These are phyloP conservation scores for Plantago lanceolata DNA, from an alignment of 305 asterid species.

Conservation along the genomic window DNA sequence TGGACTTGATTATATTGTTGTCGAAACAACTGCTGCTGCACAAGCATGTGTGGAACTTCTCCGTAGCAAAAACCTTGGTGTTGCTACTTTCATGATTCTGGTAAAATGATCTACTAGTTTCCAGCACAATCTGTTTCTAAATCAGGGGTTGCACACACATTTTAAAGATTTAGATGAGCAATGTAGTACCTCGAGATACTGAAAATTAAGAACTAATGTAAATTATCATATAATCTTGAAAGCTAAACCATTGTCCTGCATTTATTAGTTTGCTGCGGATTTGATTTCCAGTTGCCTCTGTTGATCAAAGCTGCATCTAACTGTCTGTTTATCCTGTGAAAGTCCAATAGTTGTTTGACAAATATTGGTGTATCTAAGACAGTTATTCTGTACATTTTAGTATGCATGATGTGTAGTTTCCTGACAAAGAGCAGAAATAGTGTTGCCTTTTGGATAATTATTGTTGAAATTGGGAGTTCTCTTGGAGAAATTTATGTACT, in stretches of 20 bases:
- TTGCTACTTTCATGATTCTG: conserved; percentile 97
- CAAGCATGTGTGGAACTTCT: conserved; percentile 89
- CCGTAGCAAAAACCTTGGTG: conserved; percentile 79
- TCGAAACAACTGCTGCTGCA: conserved; percentile 76
- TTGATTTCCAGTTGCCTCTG: conserved; percentile 14
- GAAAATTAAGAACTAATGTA: neutral
- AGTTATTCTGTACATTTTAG: neutral
- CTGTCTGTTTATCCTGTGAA: neutral
- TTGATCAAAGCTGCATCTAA: neutral
- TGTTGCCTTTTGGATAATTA: too few species aligned
- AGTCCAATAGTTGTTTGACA: neutral
- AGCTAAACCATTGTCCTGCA: neutral
- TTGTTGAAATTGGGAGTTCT: too few species aligned
- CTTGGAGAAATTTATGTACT: too few species aligned
- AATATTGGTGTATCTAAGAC: neutral
- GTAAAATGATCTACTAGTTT: conserved; percentile 33
- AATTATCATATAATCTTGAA: neutral
- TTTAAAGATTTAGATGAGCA: too few species aligned
- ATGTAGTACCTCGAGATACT: too few species aligned
- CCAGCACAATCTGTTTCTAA: neutral
- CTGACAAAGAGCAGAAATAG: too few species aligned
- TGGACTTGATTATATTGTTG: conserved; percentile 86
- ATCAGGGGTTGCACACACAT: neutral
- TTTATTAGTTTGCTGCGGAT: conserved; percentile 7
- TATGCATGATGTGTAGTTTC: too few species aligned